Evolutionary conservation across 1,284 basidiomycete species (phyloP).

Genomic region (Vanrija pseudolonga): DNA sequence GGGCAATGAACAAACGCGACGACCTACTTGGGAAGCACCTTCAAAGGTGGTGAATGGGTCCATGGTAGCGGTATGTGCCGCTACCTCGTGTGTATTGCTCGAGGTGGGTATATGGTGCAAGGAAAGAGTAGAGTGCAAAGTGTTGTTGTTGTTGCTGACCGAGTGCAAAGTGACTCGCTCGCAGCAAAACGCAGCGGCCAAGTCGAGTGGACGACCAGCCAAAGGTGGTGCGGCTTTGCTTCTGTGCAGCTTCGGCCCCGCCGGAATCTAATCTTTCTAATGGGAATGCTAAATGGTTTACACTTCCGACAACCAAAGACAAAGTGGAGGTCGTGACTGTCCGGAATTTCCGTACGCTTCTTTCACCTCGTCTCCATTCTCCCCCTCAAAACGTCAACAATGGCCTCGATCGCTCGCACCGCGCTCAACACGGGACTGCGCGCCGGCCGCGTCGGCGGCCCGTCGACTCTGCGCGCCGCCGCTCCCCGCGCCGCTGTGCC

Average conservation of each 20-base stretch:
- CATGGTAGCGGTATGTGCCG: constrained; percentile 52
- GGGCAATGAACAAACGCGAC: background rate
- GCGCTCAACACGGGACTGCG: background rate
- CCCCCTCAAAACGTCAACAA: background rate
- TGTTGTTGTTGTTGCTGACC: background rate
- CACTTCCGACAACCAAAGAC: background rate
- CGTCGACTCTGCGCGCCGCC: background rate
- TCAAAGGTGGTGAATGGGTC: constrained; percentile 85
- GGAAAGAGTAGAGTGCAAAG: background rate
- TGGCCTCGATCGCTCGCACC: constrained; percentile 9
- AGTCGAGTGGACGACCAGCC: no score
- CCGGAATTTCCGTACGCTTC: background rate
- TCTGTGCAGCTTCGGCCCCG: no score
- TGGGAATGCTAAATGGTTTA: background rate
- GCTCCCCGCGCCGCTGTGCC: background rate
- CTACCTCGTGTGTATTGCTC: background rate
- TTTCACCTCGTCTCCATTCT: background rate
- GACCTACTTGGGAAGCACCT: constrained; percentile 47
- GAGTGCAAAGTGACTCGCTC: no score
- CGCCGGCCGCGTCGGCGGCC: background rate
- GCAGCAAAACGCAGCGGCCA: no score
- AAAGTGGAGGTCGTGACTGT: background rate
- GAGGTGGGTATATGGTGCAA: background rate
- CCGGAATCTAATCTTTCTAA: no score
- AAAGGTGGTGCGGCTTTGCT: no score